A percentile compares a stretch with the other conserved stretches of the same genome.
phyloP scores from a whole-genome alignment of 2,329 filamentous ascomycete genomes.

The Sarocladium oryzae region DNA sequence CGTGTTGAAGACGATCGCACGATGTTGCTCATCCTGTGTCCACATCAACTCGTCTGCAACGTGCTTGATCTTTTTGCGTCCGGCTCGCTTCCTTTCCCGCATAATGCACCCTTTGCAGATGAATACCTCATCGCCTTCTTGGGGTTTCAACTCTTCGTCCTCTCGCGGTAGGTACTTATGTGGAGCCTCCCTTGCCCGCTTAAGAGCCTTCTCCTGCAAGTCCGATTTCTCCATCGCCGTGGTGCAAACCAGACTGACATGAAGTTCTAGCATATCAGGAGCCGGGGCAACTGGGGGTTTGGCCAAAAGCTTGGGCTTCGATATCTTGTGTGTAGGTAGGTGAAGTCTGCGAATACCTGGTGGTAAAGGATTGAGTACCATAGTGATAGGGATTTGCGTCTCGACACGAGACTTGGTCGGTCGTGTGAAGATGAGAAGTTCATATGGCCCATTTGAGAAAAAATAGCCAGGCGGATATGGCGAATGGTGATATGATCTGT shows the following conservation, averaged over 20 bases:
- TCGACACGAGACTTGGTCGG: constrained; percentile 86
- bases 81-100: constrained; percentile 83
- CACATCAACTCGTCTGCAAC: constrained; percentile 87
- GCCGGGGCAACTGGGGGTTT: constrained; percentile 61
- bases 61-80: constrained; percentile 88
- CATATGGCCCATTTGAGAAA: constrained; percentile 27
- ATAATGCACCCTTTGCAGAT: constrained; percentile 91
- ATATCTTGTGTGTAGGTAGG: constrained; percentile 83
- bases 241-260: constrained; percentile 80
- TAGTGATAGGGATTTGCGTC: constrained; percentile 86
- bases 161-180: constrained; percentile 28
- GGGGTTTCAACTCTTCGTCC: constrained; percentile 56
- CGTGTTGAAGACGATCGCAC: constrained; percentile 88
- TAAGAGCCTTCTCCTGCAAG: constrained; percentile 61
- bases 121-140: constrained; percentile 80
- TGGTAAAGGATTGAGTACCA: constrained; percentile 72
- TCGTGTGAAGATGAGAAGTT: constrained; percentile 57
- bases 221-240: constrained; percentile 78
- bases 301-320: constrained; percentile 83
- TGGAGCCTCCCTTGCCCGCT: constrained; percentile 38
- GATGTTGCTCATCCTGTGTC: constrained; percentile 69
- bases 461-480: constrained; percentile 17
- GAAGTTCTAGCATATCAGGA: constrained; percentile 71
- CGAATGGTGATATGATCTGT: constrained; percentile 5
- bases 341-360: constrained; percentile 72